Evolutionary conservation across 306 rosid species (phyloP).

Genomic region (Lotus japonicus): DNA sequence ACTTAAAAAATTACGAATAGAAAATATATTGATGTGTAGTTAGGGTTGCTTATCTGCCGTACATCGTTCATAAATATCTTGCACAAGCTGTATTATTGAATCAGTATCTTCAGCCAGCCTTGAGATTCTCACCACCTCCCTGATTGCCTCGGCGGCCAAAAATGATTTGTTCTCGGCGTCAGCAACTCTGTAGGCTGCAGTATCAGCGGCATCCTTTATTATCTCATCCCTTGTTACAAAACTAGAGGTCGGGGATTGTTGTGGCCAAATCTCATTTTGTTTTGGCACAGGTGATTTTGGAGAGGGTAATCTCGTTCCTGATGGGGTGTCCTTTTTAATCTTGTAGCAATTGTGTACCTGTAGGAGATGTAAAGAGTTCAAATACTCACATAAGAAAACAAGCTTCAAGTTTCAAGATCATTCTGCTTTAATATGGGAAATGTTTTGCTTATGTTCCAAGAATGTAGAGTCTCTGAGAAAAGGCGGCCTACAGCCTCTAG

Average conservation of each 20-base stretch:
- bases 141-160: slow-evolving; percentile 66
- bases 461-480: not conserved
- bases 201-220: slow-evolving; percentile 43
- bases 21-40: not conserved
- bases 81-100: slow-evolving; percentile 41
- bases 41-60: slow-evolving; percentile 12
- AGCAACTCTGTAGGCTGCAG: slow-evolving; percentile 58
- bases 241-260: slow-evolving; percentile 19
- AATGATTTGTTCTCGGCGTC: slow-evolving; percentile 65
- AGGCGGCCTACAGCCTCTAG: not conserved
- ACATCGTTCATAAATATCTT: slow-evolving; percentile 64
- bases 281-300: slow-evolving; percentile 25
- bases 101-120: slow-evolving; percentile 53
- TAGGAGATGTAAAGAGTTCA: not conserved
- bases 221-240: slow-evolving; percentile 24
- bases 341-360: slow-evolving; percentile 66
- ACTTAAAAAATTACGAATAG: not conserved
- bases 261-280: slow-evolving; percentile 35
- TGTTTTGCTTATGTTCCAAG: not conserved
- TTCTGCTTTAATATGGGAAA: not conserved
- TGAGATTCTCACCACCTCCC: slow-evolving; percentile 50
- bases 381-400: slow-evolving; percentile 1
- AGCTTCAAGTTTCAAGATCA: slow-evolving; percentile 8
- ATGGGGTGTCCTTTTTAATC: slow-evolving; percentile 30
- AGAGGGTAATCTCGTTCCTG: slow-evolving; percentile 7